A percentile compares a stretch with the other conserved stretches of the same genome.
Conservation (phyloP, 257 asterid genomes). For the Solanum bukasovii region DNA sequence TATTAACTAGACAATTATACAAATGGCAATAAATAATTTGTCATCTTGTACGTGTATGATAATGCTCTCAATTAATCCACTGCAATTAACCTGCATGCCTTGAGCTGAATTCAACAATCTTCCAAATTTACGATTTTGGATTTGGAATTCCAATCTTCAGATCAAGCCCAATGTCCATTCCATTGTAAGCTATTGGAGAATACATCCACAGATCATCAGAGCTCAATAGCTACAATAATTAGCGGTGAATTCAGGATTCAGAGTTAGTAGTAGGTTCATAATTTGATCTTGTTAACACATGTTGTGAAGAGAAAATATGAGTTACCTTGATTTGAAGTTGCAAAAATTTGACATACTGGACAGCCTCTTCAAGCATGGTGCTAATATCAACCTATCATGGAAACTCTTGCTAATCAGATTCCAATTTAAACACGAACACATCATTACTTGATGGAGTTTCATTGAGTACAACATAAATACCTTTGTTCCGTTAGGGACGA, state of each 20-base stretch:
- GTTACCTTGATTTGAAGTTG: conserved; percentile 85
- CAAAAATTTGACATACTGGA: conserved; percentile 69
- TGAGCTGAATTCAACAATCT: background rate
- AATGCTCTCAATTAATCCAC: background rate
- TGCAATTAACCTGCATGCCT: background rate
- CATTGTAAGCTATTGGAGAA: conserved; percentile 85
- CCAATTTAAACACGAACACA: background rate
- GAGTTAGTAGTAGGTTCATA: background rate
- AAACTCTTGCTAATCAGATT: background rate
- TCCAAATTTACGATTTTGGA: background rate
- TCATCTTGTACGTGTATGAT: background rate
- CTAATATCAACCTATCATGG: conserved; percentile 62
- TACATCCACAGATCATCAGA: conserved; percentile 93
- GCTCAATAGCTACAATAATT: conserved; percentile 49
- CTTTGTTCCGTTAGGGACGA: conserved; percentile 90
- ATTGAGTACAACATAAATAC: conserved; percentile 6
- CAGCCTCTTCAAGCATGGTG: conserved; percentile 98
- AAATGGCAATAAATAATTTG: background rate
- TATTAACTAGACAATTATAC: background rate
- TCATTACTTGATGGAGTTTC: background rate
- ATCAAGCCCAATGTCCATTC: conserved; percentile 60
- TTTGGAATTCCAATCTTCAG: conserved; percentile 19
- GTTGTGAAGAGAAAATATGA: background rate
- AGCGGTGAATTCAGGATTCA: background rate
- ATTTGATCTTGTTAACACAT: background rate